Conservation (phyloP, 1,139 yeast genomes). For the Kodamaea fungicola region DNA sequence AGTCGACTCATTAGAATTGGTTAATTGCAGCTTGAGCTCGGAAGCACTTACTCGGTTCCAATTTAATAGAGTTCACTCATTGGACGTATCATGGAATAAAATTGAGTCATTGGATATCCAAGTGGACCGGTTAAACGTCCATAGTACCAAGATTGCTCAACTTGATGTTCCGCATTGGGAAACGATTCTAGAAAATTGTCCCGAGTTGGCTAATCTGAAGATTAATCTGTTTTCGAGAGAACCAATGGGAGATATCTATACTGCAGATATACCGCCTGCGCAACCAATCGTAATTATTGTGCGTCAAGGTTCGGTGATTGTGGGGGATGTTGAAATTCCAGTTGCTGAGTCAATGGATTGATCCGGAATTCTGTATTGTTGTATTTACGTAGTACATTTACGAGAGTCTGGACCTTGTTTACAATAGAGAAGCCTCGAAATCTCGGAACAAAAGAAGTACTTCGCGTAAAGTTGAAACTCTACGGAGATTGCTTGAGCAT, state of each 20-base stretch:
- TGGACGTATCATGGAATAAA: conserved; percentile 3
- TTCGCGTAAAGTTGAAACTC: no score
- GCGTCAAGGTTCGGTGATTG: background rate
- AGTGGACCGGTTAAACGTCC: conserved; percentile 1
- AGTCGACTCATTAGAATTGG: background rate
- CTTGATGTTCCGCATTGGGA: conserved; percentile 2
- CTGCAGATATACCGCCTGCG: background rate
- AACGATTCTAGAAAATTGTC: background rate
- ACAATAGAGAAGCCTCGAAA: no score
- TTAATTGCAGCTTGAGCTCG: conserved; percentile 1
- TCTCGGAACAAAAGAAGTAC: no score
- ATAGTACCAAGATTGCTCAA: conserved; percentile 1
- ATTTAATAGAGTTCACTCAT: background rate
- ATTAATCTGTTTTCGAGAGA: background rate
- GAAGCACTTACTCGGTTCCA: background rate
- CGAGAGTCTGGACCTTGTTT: conserved; percentile 1
- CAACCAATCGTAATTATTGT: conserved; percentile 1
- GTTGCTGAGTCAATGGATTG: background rate
- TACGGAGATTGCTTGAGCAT: no score
- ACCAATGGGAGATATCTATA: conserved; percentile 1
- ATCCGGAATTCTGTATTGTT: no score
- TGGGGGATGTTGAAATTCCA: conserved; percentile 1
- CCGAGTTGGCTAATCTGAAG: conserved; percentile 1
- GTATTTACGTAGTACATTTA: no score
- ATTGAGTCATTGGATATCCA: conserved; percentile 1